A percentile compares a stretch with the other conserved stretches of the same genome.
Evolutionary conservation across 495 filamentous ascomycete species (phyloP).

Genomic region (Endocarpon pusillum): DNA sequence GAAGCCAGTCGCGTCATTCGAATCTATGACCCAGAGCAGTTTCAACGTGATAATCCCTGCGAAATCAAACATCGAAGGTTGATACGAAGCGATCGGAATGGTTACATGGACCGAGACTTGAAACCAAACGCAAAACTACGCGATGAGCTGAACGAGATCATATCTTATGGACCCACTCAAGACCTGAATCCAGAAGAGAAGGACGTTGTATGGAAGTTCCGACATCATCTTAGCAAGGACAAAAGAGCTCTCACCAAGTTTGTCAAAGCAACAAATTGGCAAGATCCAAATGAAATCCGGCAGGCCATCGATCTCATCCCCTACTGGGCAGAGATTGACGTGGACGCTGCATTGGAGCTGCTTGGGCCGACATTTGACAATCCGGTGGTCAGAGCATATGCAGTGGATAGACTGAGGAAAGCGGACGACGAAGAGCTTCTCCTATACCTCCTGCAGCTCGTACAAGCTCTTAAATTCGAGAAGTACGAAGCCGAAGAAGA

Average conservation of each 20-base stretch:
- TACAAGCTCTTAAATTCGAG: constrained; percentile 94
- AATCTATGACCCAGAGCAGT: constrained; percentile 90
- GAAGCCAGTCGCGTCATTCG: constrained; percentile 44
- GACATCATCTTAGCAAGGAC: constrained; percentile 81
- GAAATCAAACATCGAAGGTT: constrained; percentile 89
- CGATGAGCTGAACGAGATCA: constrained; percentile 79
- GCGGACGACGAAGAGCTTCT: constrained; percentile 87
- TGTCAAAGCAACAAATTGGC: constrained; percentile 91
- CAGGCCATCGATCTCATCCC: constrained; percentile 80
- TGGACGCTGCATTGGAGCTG: constrained; percentile 90
- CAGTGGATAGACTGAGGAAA: constrained; percentile 78
- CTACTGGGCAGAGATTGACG: constrained; percentile 94
- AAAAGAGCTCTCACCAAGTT: constrained; percentile 94
- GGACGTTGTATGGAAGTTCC: constrained; percentile 91
- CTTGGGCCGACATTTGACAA: constrained; percentile 87
- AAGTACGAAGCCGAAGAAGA: constrained; percentile 46
- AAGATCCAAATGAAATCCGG: constrained; percentile 64
- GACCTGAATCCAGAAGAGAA: constrained; percentile 77
- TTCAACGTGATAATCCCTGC: constrained; percentile 74
- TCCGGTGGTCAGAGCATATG: constrained; percentile 71
- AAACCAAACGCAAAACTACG: constrained; percentile 94
- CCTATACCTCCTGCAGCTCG: constrained; percentile 83
- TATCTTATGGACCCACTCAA: constrained; percentile 86
- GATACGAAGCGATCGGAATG: constrained; percentile 83
- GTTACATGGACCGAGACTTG: constrained; percentile 77